A percentile compares a stretch with the other conserved stretches of the same genome.
phyloP scores from a whole-genome alignment of 192 early-diverging fungal species.

The Gryganskiella cystojenkinii region DNA sequence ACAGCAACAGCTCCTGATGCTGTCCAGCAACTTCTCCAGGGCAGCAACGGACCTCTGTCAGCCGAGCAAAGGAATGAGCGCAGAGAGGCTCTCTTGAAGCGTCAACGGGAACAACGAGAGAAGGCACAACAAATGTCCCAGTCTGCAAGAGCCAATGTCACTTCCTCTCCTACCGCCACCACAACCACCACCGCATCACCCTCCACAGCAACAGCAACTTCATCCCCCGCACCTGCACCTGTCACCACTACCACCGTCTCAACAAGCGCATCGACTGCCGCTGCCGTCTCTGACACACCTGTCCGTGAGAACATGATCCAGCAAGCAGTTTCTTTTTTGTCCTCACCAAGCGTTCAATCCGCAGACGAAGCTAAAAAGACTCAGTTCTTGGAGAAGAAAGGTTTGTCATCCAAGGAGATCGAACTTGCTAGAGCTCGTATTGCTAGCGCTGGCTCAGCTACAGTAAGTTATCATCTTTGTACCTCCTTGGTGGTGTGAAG shows the following conservation, averaged over 20 bases:
- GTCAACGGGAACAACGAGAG: slow-evolving; percentile 35
- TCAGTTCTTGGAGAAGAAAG: slow-evolving; percentile 85
- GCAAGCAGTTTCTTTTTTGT: slow-evolving; percentile 76
- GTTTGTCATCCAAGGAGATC: slow-evolving; percentile 76
- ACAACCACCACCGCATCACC: neutral
- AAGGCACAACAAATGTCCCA: slow-evolving; percentile 44
- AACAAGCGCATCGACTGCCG: neutral
- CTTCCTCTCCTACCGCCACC: neutral
- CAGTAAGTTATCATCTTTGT: slow-evolving; percentile 3
- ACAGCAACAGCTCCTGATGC: slow-evolving; percentile 12
- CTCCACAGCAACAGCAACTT: neutral
- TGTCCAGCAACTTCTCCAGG: slow-evolving; percentile 35
- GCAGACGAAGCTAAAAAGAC: slow-evolving; percentile 78
- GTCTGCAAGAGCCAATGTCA: slow-evolving; percentile 31
- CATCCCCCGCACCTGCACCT: neutral
- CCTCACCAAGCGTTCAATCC: slow-evolving; percentile 78
- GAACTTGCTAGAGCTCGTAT: slow-evolving; percentile 65
- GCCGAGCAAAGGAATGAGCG: slow-evolving; percentile 48
- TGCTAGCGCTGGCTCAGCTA: slow-evolving; percentile 10
- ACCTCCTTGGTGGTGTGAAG: too few relatives aligned
- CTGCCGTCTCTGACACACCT: slow-evolving; percentile 30
- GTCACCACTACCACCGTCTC: neutral
- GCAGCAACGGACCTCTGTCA: slow-evolving; percentile 21
- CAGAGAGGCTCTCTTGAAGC: slow-evolving; percentile 36
- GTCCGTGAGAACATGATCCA: slow-evolving; percentile 65